Base-by-base conservation (phyloP, 495 filamentous ascomycete species). In the Trichocladium antarcticum region DNA sequence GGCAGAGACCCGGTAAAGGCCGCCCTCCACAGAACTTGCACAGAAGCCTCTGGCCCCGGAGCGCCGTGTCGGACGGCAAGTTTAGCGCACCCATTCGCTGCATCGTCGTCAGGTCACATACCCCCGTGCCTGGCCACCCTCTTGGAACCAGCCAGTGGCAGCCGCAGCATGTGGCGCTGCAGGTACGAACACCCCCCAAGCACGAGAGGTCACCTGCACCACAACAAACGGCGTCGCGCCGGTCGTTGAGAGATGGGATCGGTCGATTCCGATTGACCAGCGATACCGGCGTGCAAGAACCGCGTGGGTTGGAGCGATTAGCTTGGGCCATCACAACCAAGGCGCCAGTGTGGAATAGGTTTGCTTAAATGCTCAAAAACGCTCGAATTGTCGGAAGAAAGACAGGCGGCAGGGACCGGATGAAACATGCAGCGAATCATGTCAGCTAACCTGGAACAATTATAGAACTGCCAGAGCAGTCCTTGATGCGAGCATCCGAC, bases 71-170 rank as follows among this genome's bases (percentile, higher is more conserved):
- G 50, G 51, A 56, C 54, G 50, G 52, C 53, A 58, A 53, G 45
- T 32, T 49, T 49, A 50, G 39, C 53, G 55, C 62, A 53, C 57
- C 60, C 54, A 65, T 65, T 65, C 62, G 62, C 62, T 59, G 57
- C 38, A 49, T 14, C 16, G 7, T 32, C 4, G 36, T 53, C 56
- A 47, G 31, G 52, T 61, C 62, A 56, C 62, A 62, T 54, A 49
- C 31, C 34, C 42, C 17, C 29, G 36, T 21, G 15, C 49, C 42
- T 17, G 28, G 38, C 36, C 16, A 31, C 37, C 21, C 34, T 40
- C 41, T 35, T 39, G 21, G 19, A 24, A 34, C 41, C 29, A 45
- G 37, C 62, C 59, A 60, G 59, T 62, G 42, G 50, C 42, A 42
- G 37, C 46, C 45, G 57, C 57, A 60, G 57, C n/a, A 7, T 54